These are phyloP conservation scores for Candida koratica DNA, from an alignment of 805 yeast species.

Conservation along the genomic window DNA sequence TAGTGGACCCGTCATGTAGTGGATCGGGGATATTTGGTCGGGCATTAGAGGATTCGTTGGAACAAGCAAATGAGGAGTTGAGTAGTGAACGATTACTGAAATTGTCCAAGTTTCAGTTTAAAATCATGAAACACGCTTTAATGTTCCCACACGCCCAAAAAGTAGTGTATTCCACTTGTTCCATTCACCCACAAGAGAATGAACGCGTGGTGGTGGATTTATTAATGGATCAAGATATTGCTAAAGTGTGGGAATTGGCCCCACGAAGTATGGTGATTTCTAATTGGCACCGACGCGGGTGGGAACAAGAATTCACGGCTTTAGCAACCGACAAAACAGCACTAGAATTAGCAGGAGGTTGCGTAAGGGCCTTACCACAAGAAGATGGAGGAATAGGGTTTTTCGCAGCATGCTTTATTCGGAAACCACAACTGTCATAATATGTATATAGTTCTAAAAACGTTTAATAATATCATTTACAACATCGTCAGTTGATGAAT, in stretches of 20 bases:
- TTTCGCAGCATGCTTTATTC: conserved; percentile 87
- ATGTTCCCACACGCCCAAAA: conserved; percentile 70
- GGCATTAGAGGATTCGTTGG: conserved; percentile 50
- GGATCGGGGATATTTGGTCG: conserved; percentile 98
- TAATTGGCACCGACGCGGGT: conserved; percentile 83
- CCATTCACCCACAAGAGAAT: conserved; percentile 89
- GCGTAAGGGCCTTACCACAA: conserved; percentile 80
- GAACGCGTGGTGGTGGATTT: conserved; percentile 86
- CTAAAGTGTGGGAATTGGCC: conserved; percentile 73
- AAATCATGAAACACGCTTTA: conserved; percentile 85
- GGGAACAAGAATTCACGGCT: conserved; percentile 58
- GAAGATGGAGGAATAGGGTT: conserved; percentile 99
- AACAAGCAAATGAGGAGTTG: conserved; percentile 45
- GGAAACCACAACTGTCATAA: conserved; percentile 3
- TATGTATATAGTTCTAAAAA: conserved; percentile 20
- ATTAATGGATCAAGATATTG: conserved; percentile 61
- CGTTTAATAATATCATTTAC: conserved; percentile 70
- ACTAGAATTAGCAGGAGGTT: conserved; percentile 65
- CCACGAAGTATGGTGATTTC: conserved; percentile 66
- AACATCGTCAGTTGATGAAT: conserved; percentile 81
- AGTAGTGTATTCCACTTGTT: conserved; percentile 93
- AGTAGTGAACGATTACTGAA: conserved; percentile 61
- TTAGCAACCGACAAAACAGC: conserved; percentile 35
- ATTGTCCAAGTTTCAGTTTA: conserved; percentile 81
- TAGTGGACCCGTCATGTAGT: conserved; percentile 96